A percentile compares a stretch with the other conserved stretches of the same genome.
Evolutionary conservation across 164 flowering plant genomes (phyloP).

Genomic region (Sedum album): DNA sequence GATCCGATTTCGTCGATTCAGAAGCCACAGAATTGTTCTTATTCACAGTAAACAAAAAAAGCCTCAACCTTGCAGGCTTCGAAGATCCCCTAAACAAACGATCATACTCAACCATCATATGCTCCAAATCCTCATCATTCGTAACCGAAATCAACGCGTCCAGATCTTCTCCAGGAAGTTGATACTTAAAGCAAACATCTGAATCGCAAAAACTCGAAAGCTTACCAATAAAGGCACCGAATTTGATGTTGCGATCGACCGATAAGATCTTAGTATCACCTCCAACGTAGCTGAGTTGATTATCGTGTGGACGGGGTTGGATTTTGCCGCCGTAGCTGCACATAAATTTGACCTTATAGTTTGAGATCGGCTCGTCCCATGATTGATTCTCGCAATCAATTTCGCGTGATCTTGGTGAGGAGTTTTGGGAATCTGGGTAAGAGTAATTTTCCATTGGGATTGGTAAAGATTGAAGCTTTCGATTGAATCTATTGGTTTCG

Average conservation of each 20-base stretch:
- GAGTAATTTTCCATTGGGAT: slow-evolving; percentile 38
- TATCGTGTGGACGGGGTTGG: slow-evolving; percentile 66
- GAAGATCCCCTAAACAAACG: slow-evolving; percentile 40
- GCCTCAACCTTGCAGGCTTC: slow-evolving; percentile 58
- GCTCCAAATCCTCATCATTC: slow-evolving; percentile 78
- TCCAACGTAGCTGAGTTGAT: slow-evolving; percentile 66
- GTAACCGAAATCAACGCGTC: slow-evolving; percentile 80
- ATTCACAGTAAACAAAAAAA: slow-evolving; percentile 26
- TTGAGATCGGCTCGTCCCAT: slow-evolving; percentile 12
- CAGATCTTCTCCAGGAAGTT: slow-evolving; percentile 77
- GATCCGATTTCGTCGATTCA: slow-evolving; percentile 33
- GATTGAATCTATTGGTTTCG: not conserved
- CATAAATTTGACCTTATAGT: slow-evolving; percentile 61
- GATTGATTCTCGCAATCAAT: slow-evolving; percentile 44
- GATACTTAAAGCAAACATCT: slow-evolving; percentile 57
- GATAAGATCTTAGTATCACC: slow-evolving; percentile 81
- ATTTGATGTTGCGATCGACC: slow-evolving; percentile 49
- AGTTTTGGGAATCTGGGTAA: slow-evolving; percentile 67
- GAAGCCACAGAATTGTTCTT: slow-evolving; percentile 12
- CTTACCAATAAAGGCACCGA: slow-evolving; percentile 32
- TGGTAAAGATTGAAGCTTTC: not conserved
- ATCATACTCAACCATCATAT: slow-evolving; percentile 80
- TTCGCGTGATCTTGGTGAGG: slow-evolving; percentile 70
- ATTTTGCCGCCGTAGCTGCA: slow-evolving; percentile 87
- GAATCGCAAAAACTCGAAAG: slow-evolving; percentile 32